Evolutionary conservation across 1,284 basidiomycete species (phyloP), one percentile per base, ranked within the genome.

Genomic region (Cerrena zonata): DNA sequence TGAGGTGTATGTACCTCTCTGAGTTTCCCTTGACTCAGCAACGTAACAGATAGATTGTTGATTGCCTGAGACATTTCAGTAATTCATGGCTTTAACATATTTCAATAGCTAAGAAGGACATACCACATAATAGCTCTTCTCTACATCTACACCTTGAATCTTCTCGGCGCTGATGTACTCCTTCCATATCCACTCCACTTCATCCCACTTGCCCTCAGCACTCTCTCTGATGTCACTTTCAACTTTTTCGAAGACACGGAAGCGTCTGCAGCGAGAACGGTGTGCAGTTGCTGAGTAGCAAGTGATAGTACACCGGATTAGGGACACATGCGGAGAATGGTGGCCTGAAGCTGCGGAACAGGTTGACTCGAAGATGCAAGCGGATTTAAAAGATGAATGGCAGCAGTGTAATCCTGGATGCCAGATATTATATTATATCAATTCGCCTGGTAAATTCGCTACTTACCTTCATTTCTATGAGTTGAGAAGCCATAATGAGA

Each of bases 361-460:
- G 72, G 65, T 2, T 62, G 57, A 5, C 53, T 18, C 21, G 37
- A 24, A 30, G 19, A 37, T 18, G 34, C 2, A 24, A 47, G 45
- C 2, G 48, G 40, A 59, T 34, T 49, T 25, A 88, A 77, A 21
- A 89, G 66, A 48, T 69, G 73, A 7, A 78, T 70, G 0, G 88
- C 87, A 5, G 85, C 84, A 38, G 77, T 67, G 56, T 76, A 82
- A 57, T 91, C 88, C 86, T 89, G 51, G n/a, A n/a, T n/a, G n/a
- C n/a, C n/a, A n/a, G n/a, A n/a, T n/a, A n/a, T n/a, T n/a, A n/a
- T n/a, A n/a, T n/a, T n/a, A n/a, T n/a, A n/a, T n/a, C n/a, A n/a
- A n/a, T n/a, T n/a, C n/a, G n/a, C n/a, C n/a, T n/a, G n/a, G n/a
- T n/a, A n/a, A n/a, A n/a, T n/a, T n/a, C n/a, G n/a, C n/a, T n/a